Evolutionary conservation across 305 asterid genomes (phyloP).

Genomic region (Andrographis paniculata): DNA sequence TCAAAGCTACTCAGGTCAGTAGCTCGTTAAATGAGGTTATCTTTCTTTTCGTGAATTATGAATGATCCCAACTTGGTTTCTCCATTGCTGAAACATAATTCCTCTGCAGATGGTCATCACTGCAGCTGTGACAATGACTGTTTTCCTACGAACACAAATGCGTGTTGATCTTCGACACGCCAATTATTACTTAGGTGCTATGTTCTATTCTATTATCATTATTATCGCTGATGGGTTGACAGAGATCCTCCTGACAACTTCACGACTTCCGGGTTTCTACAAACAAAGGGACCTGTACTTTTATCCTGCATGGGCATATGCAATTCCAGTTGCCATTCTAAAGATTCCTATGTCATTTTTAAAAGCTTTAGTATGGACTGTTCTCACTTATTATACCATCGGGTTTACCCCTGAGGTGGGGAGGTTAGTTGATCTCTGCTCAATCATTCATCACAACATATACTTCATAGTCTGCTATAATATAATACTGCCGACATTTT

Average conservation of each 20-base stretch:
- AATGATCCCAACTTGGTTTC: not conserved
- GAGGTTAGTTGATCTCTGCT: constrained; percentile 20
- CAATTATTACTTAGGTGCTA: constrained; percentile 45
- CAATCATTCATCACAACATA: not conserved
- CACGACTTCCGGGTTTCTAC: constrained; percentile 43
- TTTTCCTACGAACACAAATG: constrained; percentile 42
- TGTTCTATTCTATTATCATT: constrained; percentile 34
- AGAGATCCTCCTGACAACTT: constrained; percentile 39
- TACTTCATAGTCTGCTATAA: not conserved
- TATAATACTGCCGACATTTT: not conserved
- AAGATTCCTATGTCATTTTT: constrained; percentile 31
- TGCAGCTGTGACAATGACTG: constrained; percentile 42
- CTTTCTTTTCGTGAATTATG: not conserved
- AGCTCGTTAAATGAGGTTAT: not conserved
- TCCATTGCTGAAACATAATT: not conserved
- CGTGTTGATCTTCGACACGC: constrained; percentile 35
- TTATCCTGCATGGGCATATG: constrained; percentile 66
- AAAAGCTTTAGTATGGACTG: constrained; percentile 26
- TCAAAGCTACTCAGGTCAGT: constrained; percentile 50
- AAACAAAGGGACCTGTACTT: constrained; percentile 48
- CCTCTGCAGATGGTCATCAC: constrained; percentile 38
- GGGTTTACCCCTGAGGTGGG: constrained; percentile 33
- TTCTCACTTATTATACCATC: constrained; percentile 29
- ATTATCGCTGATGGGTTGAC: constrained; percentile 45
- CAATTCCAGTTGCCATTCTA: constrained; percentile 38